Conservation (phyloP, 345 rosid species). For the Eucalyptus erythrocorys region DNA sequence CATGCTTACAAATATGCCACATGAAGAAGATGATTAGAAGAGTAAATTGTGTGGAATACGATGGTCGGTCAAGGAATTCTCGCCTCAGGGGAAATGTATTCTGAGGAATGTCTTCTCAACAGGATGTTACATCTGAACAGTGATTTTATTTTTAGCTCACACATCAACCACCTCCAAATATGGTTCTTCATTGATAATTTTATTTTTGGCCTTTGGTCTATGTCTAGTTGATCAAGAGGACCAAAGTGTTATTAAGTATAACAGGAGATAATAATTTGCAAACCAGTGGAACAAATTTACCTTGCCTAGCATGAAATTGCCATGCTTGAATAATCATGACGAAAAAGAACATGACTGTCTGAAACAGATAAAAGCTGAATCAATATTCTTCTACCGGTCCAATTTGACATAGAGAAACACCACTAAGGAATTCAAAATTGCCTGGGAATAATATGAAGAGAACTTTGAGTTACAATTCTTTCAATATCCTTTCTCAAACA, state of each 20-base stretch:
- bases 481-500: no score
- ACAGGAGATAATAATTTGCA: neutral
- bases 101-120: neutral
- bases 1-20: no score
- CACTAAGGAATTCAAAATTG: accelerated
- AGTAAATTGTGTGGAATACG: neutral
- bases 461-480: no score
- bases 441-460: no score
- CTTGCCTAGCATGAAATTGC: neutral
- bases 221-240: neutral
- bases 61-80: neutral
- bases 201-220: neutral
- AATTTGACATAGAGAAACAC: no score
- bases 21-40: neutral
- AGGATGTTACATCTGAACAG: neutral
- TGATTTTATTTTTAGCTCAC: neutral
- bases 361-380: no score
- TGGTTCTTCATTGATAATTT: neutral
- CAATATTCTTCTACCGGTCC: no score
- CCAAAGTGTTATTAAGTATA: neutral
- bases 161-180: neutral
- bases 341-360: no score
- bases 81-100: neutral
- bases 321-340: neutral
- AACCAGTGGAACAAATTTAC: neutral